Evolutionary conservation across 1,139 yeast genomes (phyloP).

Genomic region (Kurtzmaniella natalensis): DNA sequence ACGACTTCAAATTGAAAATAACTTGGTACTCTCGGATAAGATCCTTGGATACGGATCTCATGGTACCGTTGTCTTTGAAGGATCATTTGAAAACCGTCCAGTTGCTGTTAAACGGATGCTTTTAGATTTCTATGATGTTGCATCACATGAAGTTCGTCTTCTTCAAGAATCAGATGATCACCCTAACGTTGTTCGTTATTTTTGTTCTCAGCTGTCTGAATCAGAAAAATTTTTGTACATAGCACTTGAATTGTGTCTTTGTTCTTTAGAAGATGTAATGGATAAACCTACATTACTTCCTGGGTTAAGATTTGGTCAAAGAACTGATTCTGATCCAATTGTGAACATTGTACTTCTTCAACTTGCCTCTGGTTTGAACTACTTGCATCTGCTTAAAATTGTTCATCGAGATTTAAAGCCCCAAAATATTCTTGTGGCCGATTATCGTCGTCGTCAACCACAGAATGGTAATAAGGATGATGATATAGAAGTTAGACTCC

Average conservation of each 20-base stretch:
- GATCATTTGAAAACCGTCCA: slow-evolving; percentile 84
- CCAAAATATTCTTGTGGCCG: slow-evolving; percentile 86
- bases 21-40: slow-evolving; percentile 62
- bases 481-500: slow-evolving; percentile 44
- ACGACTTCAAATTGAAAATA: slow-evolving; percentile 45
- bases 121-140: slow-evolving; percentile 88
- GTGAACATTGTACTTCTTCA: slow-evolving; percentile 61
- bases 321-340: slow-evolving; percentile 10
- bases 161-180: slow-evolving; percentile 95
- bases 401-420: slow-evolving; percentile 97
- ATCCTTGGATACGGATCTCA: slow-evolving; percentile 93
- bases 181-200: slow-evolving; percentile 90
- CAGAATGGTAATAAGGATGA: slow-evolving; percentile 19
- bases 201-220: slow-evolving; percentile 77
- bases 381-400: slow-evolving; percentile 83
- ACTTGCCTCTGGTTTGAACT: slow-evolving; percentile 79
- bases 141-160: slow-evolving; percentile 87
- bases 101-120: slow-evolving; percentile 96
- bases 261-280: slow-evolving; percentile 81
- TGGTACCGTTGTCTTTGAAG: slow-evolving; percentile 91
- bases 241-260: slow-evolving; percentile 87
- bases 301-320: slow-evolving; percentile 17
- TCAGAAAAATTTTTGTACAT: slow-evolving; percentile 80
- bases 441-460: slow-evolving; percentile 26
- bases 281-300: slow-evolving; percentile 44